Percentiles rank a stretch among this genome's conserved stretches.
phyloP scores from a whole-genome alignment of 116 monocot species.

The Dioscorea cayenensis region DNA sequence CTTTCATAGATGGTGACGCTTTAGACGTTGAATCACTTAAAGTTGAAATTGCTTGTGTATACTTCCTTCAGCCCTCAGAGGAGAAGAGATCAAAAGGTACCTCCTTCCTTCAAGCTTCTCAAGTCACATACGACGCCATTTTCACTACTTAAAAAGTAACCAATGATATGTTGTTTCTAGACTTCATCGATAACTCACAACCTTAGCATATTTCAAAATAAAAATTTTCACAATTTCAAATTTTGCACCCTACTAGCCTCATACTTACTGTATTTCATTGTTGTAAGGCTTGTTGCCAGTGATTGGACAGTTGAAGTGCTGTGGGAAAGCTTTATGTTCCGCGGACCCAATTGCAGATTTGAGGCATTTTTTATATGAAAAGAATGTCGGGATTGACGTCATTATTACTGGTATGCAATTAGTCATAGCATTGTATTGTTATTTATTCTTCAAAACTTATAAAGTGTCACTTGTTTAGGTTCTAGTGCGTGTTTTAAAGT shows the following conservation, averaged over 20 bases:
- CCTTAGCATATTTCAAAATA: not conserved
- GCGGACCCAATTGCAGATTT: constrained; percentile 31
- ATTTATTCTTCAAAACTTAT: not conserved
- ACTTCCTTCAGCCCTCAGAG: constrained; percentile 57
- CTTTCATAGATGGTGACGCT: constrained; percentile 45
- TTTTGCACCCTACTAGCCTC: not conserved
- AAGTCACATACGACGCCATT: not conserved
- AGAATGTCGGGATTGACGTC: constrained; percentile 35
- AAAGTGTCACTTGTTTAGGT: too few relatives aligned
- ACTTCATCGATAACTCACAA: not conserved
- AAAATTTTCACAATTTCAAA: not conserved
- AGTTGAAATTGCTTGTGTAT: constrained; percentile 59
- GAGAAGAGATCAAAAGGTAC: constrained; percentile 78
- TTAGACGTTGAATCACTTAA: constrained; percentile 46
- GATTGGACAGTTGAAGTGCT: constrained; percentile 35
- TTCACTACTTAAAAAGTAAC: not conserved
- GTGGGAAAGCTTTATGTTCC: constrained; percentile 35
- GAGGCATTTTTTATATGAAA: constrained; percentile 19
- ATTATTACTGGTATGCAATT: constrained; percentile 47
- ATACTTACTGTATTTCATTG: not conserved
- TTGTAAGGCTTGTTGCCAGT: constrained; percentile 70
- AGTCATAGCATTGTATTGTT: not conserved
- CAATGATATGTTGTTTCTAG: not conserved
- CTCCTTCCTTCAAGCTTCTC: not conserved
- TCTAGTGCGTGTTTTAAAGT: too few relatives aligned